Conservation (phyloP, 495 filamentous ascomycete genomes). For the Pyrenopolyporus hunteri region DNA sequence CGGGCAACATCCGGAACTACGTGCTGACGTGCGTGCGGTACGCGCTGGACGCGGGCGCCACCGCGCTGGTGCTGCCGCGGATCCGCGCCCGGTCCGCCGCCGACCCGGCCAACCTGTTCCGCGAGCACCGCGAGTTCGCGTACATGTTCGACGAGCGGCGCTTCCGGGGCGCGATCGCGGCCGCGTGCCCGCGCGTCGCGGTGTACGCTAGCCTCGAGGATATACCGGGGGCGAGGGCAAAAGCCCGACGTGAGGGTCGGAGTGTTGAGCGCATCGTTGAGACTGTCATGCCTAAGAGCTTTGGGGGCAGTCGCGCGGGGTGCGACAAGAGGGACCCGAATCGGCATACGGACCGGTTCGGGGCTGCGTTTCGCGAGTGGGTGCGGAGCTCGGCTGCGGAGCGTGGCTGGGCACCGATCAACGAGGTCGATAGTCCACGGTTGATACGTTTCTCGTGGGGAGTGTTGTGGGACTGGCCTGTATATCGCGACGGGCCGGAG, state of each 20-base stretch:
- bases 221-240: constrained; percentile 45
- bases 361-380: constrained; percentile 41
- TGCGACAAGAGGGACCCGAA: constrained; percentile 54
- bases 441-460: constrained; percentile 52
- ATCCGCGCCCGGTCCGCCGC: constrained; percentile 45
- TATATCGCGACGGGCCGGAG: constrained; percentile 51
- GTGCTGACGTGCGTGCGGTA: constrained; percentile 58
- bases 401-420: constrained; percentile 30
- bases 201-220: constrained; percentile 44
- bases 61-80: constrained; percentile 50
- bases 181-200: constrained; percentile 50
- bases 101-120: constrained; percentile 44
- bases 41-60: constrained; percentile 57
- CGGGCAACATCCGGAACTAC: constrained; percentile 60
- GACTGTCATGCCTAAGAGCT: constrained; percentile 49
- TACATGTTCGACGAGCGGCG: constrained; percentile 56
- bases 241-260: constrained; percentile 9
- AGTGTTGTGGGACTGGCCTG: constrained; percentile 53
- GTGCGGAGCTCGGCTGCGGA: constrained; percentile 25
- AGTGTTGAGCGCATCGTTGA: constrained; percentile 39
- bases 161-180: constrained; percentile 45
- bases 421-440: constrained; percentile 38
- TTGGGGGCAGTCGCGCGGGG: constrained; percentile 45
- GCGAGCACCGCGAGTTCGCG: constrained; percentile 40
- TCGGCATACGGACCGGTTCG: constrained; percentile 52